These are phyloP conservation scores for Neonectria sp. DNA, from an alignment of 2,329 filamentous ascomycete genomes.

Conservation along the genomic window DNA sequence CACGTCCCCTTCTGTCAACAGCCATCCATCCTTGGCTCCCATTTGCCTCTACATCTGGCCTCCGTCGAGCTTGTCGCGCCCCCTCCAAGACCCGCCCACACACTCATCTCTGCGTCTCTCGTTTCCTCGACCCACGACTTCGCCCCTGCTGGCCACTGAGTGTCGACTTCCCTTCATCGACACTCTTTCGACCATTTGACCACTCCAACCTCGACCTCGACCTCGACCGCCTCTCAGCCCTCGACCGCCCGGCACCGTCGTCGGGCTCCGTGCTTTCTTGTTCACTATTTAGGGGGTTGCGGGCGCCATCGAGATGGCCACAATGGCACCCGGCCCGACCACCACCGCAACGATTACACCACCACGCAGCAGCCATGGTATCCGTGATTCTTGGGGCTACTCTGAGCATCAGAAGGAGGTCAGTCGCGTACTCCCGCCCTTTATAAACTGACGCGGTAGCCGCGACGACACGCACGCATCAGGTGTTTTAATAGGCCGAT, in stretches of 20 bases:
- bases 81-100: conserved; percentile 30
- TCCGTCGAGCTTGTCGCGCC: conserved; percentile 34
- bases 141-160: conserved; percentile 1
- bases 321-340: conserved; percentile 66
- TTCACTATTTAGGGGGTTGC: conserved; percentile 44
- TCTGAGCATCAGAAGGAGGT: conserved; percentile 55
- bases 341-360: conserved; percentile 64
- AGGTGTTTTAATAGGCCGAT: conserved; percentile 7
- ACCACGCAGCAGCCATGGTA: conserved; percentile 65
- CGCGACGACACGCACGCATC: background rate
- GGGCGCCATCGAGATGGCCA: conserved; percentile 62
- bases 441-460: background rate
- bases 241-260: background rate
- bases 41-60: conserved; percentile 4
- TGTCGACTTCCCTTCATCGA: conserved; percentile 10
- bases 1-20: conserved; percentile 21
- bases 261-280: conserved; percentile 15
- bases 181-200: background rate
- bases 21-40: conserved; percentile 9
- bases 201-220: conserved; percentile 8
- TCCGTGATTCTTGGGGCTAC: conserved; percentile 62
- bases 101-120: conserved; percentile 29
- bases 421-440: conserved; percentile 38
- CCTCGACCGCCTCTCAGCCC: conserved; percentile 10
- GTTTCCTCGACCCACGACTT: conserved; percentile 13